Conservation (phyloP, 2,329 filamentous ascomycete genomes). For the Calonectria pteridis region DNA sequence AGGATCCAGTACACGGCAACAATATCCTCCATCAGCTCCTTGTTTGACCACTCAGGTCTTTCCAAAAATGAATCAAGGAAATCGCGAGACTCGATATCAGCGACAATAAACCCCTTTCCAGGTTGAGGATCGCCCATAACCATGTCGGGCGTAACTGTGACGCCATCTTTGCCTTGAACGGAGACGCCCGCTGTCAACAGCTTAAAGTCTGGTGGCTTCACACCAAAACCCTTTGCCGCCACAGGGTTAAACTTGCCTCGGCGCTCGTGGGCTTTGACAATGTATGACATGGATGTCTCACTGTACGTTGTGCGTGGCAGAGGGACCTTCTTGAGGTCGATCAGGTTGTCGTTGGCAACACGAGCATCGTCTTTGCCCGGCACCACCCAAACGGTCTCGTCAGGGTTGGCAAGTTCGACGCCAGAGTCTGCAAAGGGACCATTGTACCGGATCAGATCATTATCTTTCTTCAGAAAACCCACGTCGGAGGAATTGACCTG, state of each 20-base stretch:
- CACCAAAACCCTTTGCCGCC: conserved; percentile 73
- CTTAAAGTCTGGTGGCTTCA: conserved; percentile 70
- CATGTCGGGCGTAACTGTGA: conserved; percentile 85
- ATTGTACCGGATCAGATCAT: conserved; percentile 75
- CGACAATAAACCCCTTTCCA: conserved; percentile 81
- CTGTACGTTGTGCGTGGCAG: conserved; percentile 79
- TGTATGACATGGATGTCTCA: conserved; percentile 83
- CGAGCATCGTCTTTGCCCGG: conserved; percentile 30
- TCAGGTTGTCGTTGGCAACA: conserved; percentile 21
- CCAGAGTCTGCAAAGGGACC: conserved; percentile 63
- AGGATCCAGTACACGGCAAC: conserved; percentile 85
- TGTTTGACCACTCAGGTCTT: conserved; percentile 78
- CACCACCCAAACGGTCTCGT: conserved; percentile 47
- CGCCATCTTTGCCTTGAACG: conserved; percentile 74
- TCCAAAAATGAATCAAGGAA: conserved; percentile 79
- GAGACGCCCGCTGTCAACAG: conserved; percentile 72
- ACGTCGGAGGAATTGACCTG: conserved; percentile 47
- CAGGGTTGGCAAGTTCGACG: conserved; percentile 30
- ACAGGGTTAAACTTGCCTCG: conserved; percentile 84
- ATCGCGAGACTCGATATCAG: conserved; percentile 79
- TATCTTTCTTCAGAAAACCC: conserved; percentile 72
- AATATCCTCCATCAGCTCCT: conserved; percentile 75
- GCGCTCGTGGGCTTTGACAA: conserved; percentile 80
- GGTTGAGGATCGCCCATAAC: conserved; percentile 77
- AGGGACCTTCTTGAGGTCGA: conserved; percentile 39